Conservation (phyloP, 1,284 basidiomycete genomes). For the Trichosporon inkin region DNA sequence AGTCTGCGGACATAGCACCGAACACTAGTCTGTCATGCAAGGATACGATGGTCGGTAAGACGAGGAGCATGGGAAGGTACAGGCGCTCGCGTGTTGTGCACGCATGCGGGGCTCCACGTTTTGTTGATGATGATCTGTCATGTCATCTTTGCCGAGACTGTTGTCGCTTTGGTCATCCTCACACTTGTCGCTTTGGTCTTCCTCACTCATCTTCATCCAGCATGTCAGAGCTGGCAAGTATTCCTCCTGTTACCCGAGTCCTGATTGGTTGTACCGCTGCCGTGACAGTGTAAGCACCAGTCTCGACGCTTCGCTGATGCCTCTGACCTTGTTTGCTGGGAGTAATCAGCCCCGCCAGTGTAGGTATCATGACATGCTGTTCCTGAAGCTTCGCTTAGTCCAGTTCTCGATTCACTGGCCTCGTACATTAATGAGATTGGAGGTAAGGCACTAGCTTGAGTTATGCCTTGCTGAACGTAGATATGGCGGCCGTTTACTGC, state of each 20-base stretch:
- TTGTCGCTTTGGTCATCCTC: not conserved
- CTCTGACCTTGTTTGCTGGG: not conserved
- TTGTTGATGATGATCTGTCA: not conserved
- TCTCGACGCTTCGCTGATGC: not conserved
- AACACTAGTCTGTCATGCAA: not conserved
- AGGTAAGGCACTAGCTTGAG: not conserved
- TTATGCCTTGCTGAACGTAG: conserved; percentile 2
- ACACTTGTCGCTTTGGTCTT: not conserved
- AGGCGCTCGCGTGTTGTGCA: not conserved
- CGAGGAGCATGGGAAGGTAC: too few relatives aligned
- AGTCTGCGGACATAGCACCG: not conserved
- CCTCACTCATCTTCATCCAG: not conserved
- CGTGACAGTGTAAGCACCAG: conserved; percentile 2
- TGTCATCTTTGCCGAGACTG: not conserved
- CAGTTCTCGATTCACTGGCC: not conserved
- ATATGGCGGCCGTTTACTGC: conserved; percentile 43
- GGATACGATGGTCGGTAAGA: too few relatives aligned
- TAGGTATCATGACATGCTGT: not conserved
- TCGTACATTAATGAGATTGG: not conserved
- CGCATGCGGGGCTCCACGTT: too few relatives aligned
- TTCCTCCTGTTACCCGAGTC: conserved; percentile 9
- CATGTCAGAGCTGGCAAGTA: not conserved
- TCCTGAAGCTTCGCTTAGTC: not conserved
- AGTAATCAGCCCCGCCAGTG: not conserved
- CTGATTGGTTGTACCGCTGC: conserved; percentile 1